These are phyloP conservation scores for Dictyostelium purpureum DNA, from an alignment of 78 protist genomes.

Conservation along the genomic window DNA sequence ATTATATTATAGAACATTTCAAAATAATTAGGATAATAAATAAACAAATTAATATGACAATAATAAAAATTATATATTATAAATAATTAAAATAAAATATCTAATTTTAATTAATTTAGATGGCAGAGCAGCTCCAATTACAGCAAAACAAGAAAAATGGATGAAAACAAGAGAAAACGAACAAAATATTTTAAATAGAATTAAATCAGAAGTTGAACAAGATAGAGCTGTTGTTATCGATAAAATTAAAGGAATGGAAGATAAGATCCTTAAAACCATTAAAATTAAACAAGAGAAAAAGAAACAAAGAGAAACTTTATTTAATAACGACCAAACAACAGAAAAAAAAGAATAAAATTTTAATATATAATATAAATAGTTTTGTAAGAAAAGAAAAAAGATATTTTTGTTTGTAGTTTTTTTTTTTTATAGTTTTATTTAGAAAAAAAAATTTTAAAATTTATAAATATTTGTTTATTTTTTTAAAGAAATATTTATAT, in stretches of 20 bases:
- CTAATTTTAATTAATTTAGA: background rate
- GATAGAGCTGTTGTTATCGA: slow-evolving; percentile 11
- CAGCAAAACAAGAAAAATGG: slow-evolving; percentile 64
- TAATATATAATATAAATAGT: background rate
- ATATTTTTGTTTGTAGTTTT: background rate
- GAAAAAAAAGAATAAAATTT: background rate
- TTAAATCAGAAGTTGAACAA: slow-evolving; percentile 8
- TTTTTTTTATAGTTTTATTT: too few relatives aligned
- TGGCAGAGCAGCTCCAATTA: slow-evolving; percentile 45
- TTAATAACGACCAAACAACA: background rate
- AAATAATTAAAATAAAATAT: background rate
- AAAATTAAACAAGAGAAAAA: slow-evolving; percentile 22
- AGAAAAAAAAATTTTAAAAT: too few relatives aligned
- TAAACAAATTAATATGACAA: background rate
- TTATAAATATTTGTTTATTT: too few relatives aligned
- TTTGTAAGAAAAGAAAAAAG: background rate
- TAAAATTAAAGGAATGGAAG: slow-evolving; percentile 1
- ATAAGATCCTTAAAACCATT: slow-evolving; percentile 7
- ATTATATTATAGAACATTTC: background rate
- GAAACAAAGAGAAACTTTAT: slow-evolving; percentile 5
- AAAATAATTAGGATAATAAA: background rate
- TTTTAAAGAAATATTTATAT: background rate
- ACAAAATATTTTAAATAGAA: slow-evolving; percentile 11
- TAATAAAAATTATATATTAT: background rate
- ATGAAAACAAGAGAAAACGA: slow-evolving; percentile 31